phyloP scores from a whole-genome alignment of 495 filamentous ascomycete species.

The Hypoxylon perforatum region DNA sequence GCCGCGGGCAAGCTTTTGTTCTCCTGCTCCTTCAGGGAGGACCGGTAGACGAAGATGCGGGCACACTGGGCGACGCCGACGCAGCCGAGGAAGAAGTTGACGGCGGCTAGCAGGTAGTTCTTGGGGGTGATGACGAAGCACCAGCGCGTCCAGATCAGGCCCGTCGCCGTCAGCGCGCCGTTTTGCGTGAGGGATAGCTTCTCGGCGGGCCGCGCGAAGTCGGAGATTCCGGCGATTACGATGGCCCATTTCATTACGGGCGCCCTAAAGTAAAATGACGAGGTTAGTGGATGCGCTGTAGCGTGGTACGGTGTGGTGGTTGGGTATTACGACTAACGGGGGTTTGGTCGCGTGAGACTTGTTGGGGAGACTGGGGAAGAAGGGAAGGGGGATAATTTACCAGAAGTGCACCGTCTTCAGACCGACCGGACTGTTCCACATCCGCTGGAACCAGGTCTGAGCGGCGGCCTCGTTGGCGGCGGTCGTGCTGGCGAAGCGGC shows the following conservation, averaged over 20 bases:
- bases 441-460: conserved; percentile 72
- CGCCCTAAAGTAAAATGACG: conserved; percentile 67
- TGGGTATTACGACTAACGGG: neutral
- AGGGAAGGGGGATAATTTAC: conserved; percentile 60
- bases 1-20: conserved; percentile 52
- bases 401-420: conserved; percentile 99
- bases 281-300: conserved; percentile 9
- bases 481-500: conserved; percentile 74
- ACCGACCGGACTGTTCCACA: conserved; percentile 89
- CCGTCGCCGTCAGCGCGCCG: conserved; percentile 85
- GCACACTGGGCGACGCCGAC: conserved; percentile 85
- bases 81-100: conserved; percentile 96
- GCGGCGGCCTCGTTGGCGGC: conserved; percentile 51
- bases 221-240: conserved; percentile 90
- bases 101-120: conserved; percentile 89
- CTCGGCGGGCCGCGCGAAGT: conserved; percentile 92
- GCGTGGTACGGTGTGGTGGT: conserved; percentile 8
- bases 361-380: neutral
- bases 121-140: conserved; percentile 95
- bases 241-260: conserved; percentile 98
- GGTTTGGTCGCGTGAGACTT: neutral
- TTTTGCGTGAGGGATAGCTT: conserved; percentile 94
- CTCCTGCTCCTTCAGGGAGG: conserved; percentile 70
- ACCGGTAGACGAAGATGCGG: conserved; percentile 77
- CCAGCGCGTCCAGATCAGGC: conserved; percentile 97